Conservation (phyloP, 2,329 filamentous ascomycete genomes). For the Phymatotrichopsis omnivora region DNA sequence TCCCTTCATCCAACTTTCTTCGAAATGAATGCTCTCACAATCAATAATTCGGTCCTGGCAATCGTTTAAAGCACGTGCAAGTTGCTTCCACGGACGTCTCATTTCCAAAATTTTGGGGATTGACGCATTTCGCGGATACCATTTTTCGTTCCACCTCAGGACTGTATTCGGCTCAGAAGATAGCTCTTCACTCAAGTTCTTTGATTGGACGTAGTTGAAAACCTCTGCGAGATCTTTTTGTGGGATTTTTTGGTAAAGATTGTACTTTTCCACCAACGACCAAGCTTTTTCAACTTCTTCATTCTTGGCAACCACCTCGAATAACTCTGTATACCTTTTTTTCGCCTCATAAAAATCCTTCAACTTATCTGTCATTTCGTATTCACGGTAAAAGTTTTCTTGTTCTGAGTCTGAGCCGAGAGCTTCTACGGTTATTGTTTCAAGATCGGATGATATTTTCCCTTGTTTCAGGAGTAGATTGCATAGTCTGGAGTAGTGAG, state of each 20-base stretch:
- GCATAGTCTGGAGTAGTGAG: constrained; percentile 16
- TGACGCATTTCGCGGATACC: not conserved
- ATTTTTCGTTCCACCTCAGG: no score
- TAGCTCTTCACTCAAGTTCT: not conserved
- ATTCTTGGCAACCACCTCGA: constrained; percentile 2
- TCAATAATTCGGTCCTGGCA: not conserved
- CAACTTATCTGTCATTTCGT: constrained; percentile 12
- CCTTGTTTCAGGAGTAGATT: constrained; percentile 18
- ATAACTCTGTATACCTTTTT: constrained; percentile 2
- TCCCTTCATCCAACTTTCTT: constrained; percentile 12
- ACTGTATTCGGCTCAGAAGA: not conserved
- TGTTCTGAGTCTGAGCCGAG: constrained; percentile 19
- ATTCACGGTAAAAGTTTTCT: constrained; percentile 19
- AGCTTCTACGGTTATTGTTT: constrained; percentile 8
- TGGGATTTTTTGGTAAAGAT: not conserved
- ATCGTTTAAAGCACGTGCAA: not conserved
- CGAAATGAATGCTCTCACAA: constrained; percentile 3
- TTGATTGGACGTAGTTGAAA: constrained; percentile 8
- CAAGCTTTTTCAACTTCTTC: constrained; percentile 9
- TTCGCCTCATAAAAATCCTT: constrained; percentile 5
- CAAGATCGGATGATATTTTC: constrained; percentile 14
- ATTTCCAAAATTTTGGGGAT: constrained; percentile 4
- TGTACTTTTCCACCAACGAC: not conserved
- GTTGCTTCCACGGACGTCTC: constrained; percentile 4
- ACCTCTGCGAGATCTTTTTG: not conserved